Evolutionary conservation across 345 rosid genomes (phyloP).

Genomic region (Conringia planisiliqua): DNA sequence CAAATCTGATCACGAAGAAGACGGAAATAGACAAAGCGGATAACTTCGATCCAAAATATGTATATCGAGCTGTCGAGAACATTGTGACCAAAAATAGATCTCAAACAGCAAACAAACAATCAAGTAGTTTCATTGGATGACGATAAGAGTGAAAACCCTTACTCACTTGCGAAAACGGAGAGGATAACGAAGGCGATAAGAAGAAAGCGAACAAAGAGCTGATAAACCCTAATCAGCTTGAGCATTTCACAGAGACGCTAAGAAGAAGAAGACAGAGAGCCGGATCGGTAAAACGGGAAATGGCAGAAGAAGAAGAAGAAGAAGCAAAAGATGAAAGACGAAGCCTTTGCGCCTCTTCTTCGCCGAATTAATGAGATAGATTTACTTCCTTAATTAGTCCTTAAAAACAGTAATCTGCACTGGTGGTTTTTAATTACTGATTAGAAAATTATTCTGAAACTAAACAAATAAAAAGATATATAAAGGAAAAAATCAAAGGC

Average conservation of each 20-base stretch:
- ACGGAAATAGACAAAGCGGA: background rate
- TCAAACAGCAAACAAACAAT: background rate
- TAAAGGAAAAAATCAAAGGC: slow-evolving; percentile 20
- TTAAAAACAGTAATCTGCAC: background rate
- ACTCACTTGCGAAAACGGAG: slow-evolving; percentile 30
- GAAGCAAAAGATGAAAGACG: background rate
- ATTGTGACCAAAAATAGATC: slow-evolving; percentile 24
- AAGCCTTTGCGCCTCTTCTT: slow-evolving; percentile 29
- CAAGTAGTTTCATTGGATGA: background rate
- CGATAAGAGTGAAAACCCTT: slow-evolving; percentile 1
- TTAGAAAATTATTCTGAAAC: background rate
- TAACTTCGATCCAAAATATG: background rate
- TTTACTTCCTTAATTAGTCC: background rate
- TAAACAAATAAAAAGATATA: background rate
- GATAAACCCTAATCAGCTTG: slow-evolving; percentile 42
- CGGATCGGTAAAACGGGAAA: slow-evolving; percentile 5
- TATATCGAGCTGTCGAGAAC: background rate
- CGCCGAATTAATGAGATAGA: slow-evolving; percentile 15
- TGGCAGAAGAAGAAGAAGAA: background rate
- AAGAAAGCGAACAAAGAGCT: slow-evolving; percentile 32
- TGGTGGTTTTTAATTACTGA: background rate
- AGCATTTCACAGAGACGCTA: slow-evolving; percentile 38
- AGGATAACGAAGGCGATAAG: slow-evolving; percentile 28
- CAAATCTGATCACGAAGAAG: slow-evolving; percentile 24
- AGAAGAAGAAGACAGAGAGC: slow-evolving; percentile 10